These are phyloP conservation scores for Cinnamomum micranthum DNA, from an alignment of 164 flowering plant genomes.

Conservation along the genomic window DNA sequence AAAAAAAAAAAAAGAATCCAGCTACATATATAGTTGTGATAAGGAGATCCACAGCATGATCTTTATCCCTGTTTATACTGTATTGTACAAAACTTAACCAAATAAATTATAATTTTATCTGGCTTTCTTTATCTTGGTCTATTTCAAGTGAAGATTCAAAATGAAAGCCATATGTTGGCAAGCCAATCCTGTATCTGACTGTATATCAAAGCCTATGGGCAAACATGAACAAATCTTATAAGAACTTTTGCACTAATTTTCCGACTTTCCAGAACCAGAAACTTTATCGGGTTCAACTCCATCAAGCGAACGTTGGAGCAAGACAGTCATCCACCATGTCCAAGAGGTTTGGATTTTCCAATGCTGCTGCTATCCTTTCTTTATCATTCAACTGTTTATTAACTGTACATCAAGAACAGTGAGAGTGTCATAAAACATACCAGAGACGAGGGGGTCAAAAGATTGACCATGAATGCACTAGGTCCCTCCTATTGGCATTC, in stretches of 20 bases:
- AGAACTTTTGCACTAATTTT: background rate
- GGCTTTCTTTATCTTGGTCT: background rate
- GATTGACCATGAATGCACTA: too few species aligned
- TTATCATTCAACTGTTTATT: constrained; percentile 92
- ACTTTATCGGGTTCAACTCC: background rate
- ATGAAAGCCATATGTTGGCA: background rate
- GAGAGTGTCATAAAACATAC: background rate
- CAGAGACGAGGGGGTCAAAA: background rate
- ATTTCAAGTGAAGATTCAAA: background rate
- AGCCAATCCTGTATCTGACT: background rate
- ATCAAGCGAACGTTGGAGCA: constrained; percentile 57
- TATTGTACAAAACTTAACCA: too few species aligned
- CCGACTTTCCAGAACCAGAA: background rate
- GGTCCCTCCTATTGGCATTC: too few species aligned
- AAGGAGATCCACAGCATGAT: too few species aligned
- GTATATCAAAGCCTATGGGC: background rate
- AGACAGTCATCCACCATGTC: constrained; percentile 86
- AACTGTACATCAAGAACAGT: constrained; percentile 39
- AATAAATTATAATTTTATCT: too few species aligned
- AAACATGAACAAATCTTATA: background rate
- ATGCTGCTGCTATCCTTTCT: constrained; percentile 89
- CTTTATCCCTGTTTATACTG: too few species aligned
- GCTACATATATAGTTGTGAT: too few species aligned
- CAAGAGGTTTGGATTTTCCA: constrained; percentile 75
- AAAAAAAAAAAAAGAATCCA: too few species aligned